Conservation (phyloP, 768 basidiomycete genomes). For the Boletus eberwhitei region DNA sequence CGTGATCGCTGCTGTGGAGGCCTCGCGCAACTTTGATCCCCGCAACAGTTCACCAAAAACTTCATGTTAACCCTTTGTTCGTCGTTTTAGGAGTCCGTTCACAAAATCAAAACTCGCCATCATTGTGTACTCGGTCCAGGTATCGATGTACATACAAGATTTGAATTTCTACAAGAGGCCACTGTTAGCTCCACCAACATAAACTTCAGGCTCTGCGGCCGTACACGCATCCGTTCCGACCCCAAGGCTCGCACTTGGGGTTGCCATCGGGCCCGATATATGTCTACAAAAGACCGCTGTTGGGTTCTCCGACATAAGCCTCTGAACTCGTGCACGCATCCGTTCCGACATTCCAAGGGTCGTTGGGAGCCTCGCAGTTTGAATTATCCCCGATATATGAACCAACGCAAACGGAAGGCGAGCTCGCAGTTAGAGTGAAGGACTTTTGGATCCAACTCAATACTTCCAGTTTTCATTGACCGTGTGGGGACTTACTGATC, state of each 20-base stretch:
- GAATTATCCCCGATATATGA: not conserved
- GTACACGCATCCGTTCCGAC: too few relatives aligned
- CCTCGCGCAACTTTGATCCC: too few relatives aligned
- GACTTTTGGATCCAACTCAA: not conserved
- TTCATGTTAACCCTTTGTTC: too few relatives aligned
- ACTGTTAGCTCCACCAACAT: too few relatives aligned
- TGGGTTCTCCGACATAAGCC: conserved; percentile 3
- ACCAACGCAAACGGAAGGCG: conserved; percentile 1
- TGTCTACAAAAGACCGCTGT: not conserved
- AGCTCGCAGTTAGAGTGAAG: not conserved
- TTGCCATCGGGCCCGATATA: too few relatives aligned
- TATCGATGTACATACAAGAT: not conserved
- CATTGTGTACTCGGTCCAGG: not conserved
- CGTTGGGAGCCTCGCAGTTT: not conserved
- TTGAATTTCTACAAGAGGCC: not conserved
- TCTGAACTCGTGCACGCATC: not conserved
- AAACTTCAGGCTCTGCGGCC: too few relatives aligned
- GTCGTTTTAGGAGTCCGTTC: not conserved
- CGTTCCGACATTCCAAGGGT: conserved; percentile 2
- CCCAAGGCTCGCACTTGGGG: too few relatives aligned
- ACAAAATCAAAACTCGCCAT: not conserved
- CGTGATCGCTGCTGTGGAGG: not conserved
- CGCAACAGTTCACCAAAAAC: too few relatives aligned
- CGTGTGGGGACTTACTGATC: not conserved
- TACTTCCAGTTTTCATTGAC: not conserved